phyloP scores from a whole-genome alignment of 2,329 filamentous ascomycete species.

The Aspergillus neoniger region DNA sequence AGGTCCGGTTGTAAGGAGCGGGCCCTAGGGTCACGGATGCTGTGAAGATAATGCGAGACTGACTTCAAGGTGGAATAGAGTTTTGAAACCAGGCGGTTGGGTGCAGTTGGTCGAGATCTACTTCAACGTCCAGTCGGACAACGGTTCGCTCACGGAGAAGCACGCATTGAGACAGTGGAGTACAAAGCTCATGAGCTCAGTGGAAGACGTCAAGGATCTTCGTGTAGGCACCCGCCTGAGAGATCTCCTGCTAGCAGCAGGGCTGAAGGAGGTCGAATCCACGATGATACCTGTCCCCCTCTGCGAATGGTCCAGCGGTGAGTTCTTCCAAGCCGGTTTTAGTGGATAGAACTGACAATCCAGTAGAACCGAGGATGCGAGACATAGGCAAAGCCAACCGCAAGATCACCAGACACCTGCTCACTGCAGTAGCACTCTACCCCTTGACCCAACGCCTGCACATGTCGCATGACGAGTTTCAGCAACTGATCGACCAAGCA shows the following conservation, averaged over 20 bases:
- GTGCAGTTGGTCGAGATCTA: conserved; percentile 87
- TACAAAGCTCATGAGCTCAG: conserved; percentile 61
- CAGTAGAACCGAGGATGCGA: conserved; percentile 44
- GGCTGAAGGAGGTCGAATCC: conserved; percentile 68
- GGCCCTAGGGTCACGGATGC: not conserved
- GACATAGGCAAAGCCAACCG: conserved; percentile 46
- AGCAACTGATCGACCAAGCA: conserved; percentile 39
- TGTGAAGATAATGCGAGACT: not conserved
- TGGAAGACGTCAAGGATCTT: conserved; percentile 67
- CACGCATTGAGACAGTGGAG: conserved; percentile 70
- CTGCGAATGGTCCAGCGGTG: conserved; percentile 70
- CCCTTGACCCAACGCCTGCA: conserved; percentile 46
- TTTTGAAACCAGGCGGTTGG: conserved; percentile 75
- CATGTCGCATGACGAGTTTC: conserved; percentile 44
- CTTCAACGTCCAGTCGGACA: conserved; percentile 81
- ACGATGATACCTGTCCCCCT: conserved; percentile 67
- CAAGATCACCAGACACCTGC: conserved; percentile 39
- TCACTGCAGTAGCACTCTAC: conserved; percentile 47
- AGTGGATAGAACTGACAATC: conserved; percentile 21
- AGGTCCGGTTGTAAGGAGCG: conserved; percentile 35
- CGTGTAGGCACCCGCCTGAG: conserved; percentile 63
- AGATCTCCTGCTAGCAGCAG: conserved; percentile 60
- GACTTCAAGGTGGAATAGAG: conserved; percentile 25
- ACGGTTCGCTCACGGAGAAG: conserved; percentile 70
- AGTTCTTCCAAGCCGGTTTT: conserved; percentile 22